Evolutionary conservation across 1,139 yeast genomes (phyloP).

Genomic region (Magnusiomyces suaveolens): DNA sequence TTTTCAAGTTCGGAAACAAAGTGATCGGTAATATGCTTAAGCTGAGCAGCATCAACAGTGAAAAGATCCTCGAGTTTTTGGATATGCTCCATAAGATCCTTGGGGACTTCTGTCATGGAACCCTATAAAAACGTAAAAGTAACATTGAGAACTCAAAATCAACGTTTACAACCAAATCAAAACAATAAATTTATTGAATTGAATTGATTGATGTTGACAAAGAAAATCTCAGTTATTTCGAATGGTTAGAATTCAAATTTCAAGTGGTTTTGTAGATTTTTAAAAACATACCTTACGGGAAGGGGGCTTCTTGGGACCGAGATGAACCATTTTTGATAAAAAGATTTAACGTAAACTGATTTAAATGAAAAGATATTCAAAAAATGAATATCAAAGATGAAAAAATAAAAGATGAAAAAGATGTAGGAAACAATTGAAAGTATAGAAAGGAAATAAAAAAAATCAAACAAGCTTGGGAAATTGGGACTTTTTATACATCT

Average conservation of each 20-base stretch:
- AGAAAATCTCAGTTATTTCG: too few relatives aligned
- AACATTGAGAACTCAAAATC: not conserved
- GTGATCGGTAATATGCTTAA: slow-evolving; percentile 59
- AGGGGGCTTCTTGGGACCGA: slow-evolving; percentile 78
- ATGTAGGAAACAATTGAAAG: slow-evolving; percentile 1
- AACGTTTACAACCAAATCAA: not conserved
- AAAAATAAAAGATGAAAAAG: not conserved
- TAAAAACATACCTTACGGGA: slow-evolving; percentile 47
- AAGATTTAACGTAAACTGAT: not conserved
- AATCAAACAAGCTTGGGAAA: too few relatives aligned
- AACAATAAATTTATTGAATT: too few relatives aligned
- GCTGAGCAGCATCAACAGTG: slow-evolving; percentile 49
- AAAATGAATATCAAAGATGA: not conserved
- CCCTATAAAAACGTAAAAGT: slow-evolving; percentile 34
- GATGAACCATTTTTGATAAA: slow-evolving; percentile 52
- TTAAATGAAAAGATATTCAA: not conserved
- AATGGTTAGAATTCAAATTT: not conserved
- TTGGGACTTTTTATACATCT: not conserved
- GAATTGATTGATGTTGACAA: too few relatives aligned
- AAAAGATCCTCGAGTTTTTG: slow-evolving; percentile 52
- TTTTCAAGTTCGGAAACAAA: slow-evolving; percentile 65
- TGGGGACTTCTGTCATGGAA: slow-evolving; percentile 67
- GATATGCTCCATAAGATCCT: slow-evolving; percentile 50
- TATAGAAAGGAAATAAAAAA: too few relatives aligned
- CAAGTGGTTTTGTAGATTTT: too few relatives aligned